A percentile compares a stretch with the other conserved stretches of the same genome.
These are phyloP conservation scores for Chimonanthus salicifolius DNA, from an alignment of 164 flowering plant species.

Conservation along the genomic window DNA sequence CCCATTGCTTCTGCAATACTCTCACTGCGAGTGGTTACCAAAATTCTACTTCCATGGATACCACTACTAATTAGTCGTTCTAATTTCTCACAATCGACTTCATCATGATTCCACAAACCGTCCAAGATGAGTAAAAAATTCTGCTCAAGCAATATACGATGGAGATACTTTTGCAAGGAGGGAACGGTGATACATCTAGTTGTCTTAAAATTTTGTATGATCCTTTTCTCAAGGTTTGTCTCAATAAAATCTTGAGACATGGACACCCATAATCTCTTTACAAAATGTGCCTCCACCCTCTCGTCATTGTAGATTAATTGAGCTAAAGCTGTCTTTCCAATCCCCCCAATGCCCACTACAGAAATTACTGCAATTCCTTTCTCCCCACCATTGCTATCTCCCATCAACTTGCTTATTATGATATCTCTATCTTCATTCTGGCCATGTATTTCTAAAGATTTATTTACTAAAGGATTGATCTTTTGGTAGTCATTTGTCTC, in stretches of 20 bases:
- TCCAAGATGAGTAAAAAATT: slow-evolving; percentile 14
- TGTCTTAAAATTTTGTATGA: neutral
- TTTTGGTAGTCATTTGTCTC: neutral
- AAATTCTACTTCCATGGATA: slow-evolving; percentile 3
- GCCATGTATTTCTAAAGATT: neutral
- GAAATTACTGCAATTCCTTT: slow-evolving; percentile 3
- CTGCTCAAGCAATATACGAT: neutral
- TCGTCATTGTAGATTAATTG: slow-evolving; percentile 14
- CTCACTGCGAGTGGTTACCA: slow-evolving; percentile 5
- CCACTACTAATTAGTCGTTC: neutral
- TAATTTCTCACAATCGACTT: neutral
- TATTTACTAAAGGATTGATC: slow-evolving; percentile 3
- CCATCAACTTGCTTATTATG: slow-evolving; percentile 1
- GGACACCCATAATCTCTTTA: slow-evolving; percentile 11
- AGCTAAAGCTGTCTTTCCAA: slow-evolving; percentile 18
- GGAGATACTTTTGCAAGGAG: neutral
- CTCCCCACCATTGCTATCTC: slow-evolving; percentile 2
- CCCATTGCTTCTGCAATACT: neutral
- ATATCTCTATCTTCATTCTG: neutral
- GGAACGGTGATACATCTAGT: neutral
- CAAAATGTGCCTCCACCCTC: neutral
- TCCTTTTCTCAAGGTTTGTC: neutral
- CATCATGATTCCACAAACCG: slow-evolving; percentile 16
- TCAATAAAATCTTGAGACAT: slow-evolving; percentile 13
- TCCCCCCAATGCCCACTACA: slow-evolving; percentile 17